phyloP scores from a whole-genome alignment of 768 basidiomycete species.

The Heimioporus sp. region DNA sequence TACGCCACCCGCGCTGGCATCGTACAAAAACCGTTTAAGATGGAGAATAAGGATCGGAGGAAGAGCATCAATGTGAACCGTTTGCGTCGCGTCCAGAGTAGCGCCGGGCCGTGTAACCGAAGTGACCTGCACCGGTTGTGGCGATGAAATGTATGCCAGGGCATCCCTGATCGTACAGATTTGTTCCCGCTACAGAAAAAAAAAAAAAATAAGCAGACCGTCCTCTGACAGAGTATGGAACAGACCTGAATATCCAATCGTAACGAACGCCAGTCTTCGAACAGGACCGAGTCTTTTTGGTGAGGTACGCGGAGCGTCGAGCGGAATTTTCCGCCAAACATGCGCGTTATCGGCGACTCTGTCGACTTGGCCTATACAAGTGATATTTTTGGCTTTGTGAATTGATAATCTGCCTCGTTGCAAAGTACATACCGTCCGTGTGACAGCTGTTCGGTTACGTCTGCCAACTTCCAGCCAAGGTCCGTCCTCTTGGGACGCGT shows the following conservation, averaged over 20 bases:
- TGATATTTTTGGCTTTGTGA: conserved; percentile 1
- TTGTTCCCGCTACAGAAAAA: conserved; percentile 53
- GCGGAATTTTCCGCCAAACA: conserved; percentile 93
- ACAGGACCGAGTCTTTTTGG: conserved; percentile 80
- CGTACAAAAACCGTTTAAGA: conserved; percentile 90
- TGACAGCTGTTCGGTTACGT: conserved; percentile 76
- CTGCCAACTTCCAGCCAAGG: conserved; percentile 95
- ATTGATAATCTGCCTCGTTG: neutral
- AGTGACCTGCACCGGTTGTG: conserved; percentile 76
- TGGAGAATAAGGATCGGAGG: conserved; percentile 86
- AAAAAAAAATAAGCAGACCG: too few relatives aligned
- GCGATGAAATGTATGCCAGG: conserved; percentile 69
- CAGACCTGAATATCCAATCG: conserved; percentile 85
- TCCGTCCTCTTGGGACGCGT: conserved; percentile 47
- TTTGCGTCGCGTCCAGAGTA: conserved; percentile 70
- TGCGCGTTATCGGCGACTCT: conserved; percentile 85
- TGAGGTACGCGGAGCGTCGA: conserved; percentile 79
- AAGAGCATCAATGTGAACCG: conserved; percentile 74
- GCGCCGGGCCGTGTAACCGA: conserved; percentile 53
- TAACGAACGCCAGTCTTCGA: conserved; percentile 90
- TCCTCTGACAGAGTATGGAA: neutral
- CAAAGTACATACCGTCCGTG: conserved; percentile 62
- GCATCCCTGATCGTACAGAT: conserved; percentile 84
- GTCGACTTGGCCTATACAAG: conserved; percentile 61
- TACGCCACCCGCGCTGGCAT: conserved; percentile 67